phyloP scores from a whole-genome alignment of 441 rosid species.

The Codiaeum variegatum region DNA sequence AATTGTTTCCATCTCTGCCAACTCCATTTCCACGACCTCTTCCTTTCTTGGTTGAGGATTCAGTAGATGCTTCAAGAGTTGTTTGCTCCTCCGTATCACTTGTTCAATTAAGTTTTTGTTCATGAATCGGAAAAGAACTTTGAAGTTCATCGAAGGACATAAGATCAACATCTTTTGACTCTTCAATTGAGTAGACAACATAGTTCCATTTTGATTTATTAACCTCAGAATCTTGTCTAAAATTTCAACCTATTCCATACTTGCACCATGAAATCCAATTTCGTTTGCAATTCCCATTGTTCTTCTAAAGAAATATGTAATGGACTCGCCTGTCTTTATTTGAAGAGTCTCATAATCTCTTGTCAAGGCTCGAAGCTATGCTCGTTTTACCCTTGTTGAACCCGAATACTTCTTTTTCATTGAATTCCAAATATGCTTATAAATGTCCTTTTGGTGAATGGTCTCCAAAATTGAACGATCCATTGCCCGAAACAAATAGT shows the following conservation, averaged over 20 bases:
- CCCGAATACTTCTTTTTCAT: constrained; percentile 1
- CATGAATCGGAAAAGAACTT: not conserved
- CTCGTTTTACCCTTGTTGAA: not conserved
- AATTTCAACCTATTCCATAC: not conserved
- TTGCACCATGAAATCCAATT: not conserved
- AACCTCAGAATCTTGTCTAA: no score
- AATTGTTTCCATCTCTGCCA: not conserved
- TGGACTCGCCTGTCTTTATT: not conserved
- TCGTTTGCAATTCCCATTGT: not conserved
- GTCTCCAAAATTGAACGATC: no score
- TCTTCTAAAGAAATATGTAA: not conserved
- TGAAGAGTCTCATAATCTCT: not conserved
- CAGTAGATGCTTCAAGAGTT: not conserved
- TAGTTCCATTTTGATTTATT: not conserved
- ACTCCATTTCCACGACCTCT: not conserved
- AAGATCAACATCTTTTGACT: not conserved
- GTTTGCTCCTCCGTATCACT: not conserved
- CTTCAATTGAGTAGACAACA: not conserved
- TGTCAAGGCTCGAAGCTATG: not conserved
- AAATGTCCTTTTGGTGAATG: no score
- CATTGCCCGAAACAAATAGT: no score
- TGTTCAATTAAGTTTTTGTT: not conserved
- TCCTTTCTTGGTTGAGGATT: not conserved
- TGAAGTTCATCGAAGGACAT: not conserved
- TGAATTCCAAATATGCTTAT: no score